Conservation (phyloP, 2,329 filamentous ascomycete species). For the Fusarium veterinarium region DNA sequence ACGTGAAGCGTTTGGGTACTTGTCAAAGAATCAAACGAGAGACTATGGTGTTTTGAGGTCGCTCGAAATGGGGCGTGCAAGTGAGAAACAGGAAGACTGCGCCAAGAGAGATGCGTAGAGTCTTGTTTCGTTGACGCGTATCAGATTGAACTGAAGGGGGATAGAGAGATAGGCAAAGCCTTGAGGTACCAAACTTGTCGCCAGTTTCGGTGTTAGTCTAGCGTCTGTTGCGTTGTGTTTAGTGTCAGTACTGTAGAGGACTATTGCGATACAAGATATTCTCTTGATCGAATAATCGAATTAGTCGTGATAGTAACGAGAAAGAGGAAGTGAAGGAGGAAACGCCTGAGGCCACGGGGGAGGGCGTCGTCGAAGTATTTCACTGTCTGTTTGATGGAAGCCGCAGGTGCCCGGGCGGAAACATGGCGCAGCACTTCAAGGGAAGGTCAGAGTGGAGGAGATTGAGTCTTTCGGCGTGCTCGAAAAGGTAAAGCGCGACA, state of each 20-base stretch:
- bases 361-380: constrained; percentile 53
- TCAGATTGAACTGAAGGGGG: constrained; percentile 14
- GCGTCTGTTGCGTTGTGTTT: neutral
- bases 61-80: constrained; percentile 14
- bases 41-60: constrained; percentile 24
- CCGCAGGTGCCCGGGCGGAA: constrained; percentile 30
- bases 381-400: constrained; percentile 44
- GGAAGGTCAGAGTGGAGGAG: constrained; percentile 39
- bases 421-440: constrained; percentile 46
- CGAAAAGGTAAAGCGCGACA: constrained; percentile 51
- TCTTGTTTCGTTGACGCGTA: constrained; percentile 21
- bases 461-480: constrained; percentile 60
- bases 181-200: constrained; percentile 29
- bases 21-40: neutral
- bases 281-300: constrained; percentile 12
- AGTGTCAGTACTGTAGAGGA: neutral
- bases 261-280: constrained; percentile 2
- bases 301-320: constrained; percentile 18
- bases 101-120: constrained; percentile 7
- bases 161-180: constrained; percentile 27
- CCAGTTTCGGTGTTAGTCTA: constrained; percentile 29
- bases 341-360: constrained; percentile 49
- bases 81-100: constrained; percentile 15
- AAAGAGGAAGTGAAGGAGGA: constrained; percentile 31
- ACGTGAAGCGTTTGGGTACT: constrained; percentile 21